Evolutionary conservation across 352 stramenopile species (phyloP).

Genomic region (Globisporangium recalcitrans): DNA sequence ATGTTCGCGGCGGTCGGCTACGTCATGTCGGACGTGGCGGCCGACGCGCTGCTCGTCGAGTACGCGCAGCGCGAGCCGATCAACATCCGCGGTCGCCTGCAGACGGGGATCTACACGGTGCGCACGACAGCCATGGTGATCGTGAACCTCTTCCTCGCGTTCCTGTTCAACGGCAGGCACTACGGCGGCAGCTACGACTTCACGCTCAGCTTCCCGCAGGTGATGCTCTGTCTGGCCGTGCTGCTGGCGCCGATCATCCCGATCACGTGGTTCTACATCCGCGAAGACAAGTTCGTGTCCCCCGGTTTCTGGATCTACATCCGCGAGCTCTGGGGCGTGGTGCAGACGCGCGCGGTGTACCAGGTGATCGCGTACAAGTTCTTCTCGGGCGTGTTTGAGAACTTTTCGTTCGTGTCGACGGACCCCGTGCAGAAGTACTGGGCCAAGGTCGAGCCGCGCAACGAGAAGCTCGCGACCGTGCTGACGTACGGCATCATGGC

Average conservation of each 20-base stretch:
- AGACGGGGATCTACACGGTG: conserved; percentile 43
- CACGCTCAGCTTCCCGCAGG: conserved; percentile 41
- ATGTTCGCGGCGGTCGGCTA: conserved; percentile 69
- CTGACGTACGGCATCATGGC: conserved; percentile 26
- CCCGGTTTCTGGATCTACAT: conserved; percentile 22
- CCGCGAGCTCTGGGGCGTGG: conserved; percentile 24
- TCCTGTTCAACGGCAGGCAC: conserved; percentile 49
- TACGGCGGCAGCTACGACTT: conserved; percentile 56
- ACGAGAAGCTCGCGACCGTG: conserved; percentile 26
- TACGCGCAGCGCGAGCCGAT: conserved; percentile 39
- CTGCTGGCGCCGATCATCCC: conserved; percentile 12
- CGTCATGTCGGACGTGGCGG: conserved; percentile 67
- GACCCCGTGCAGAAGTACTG: conserved; percentile 32
- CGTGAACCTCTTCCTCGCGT: conserved; percentile 30
- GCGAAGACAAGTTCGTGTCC: conserved; percentile 24
- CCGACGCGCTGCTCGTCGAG: conserved; percentile 36
- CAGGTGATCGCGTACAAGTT: conserved; percentile 54
- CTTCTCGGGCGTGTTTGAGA: conserved; percentile 36
- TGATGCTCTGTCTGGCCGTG: conserved; percentile 16
- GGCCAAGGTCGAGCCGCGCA: conserved; percentile 30
- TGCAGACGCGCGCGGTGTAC: conserved; percentile 43
- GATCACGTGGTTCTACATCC: conserved; percentile 24
- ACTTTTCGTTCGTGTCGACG: conserved; percentile 30
- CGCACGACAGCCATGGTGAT: conserved; percentile 32
- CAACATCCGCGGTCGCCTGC: conserved; percentile 31